Evolutionary conservation across 345 rosid species (phyloP).

Genomic region (Bretschneidera sinensis): DNA sequence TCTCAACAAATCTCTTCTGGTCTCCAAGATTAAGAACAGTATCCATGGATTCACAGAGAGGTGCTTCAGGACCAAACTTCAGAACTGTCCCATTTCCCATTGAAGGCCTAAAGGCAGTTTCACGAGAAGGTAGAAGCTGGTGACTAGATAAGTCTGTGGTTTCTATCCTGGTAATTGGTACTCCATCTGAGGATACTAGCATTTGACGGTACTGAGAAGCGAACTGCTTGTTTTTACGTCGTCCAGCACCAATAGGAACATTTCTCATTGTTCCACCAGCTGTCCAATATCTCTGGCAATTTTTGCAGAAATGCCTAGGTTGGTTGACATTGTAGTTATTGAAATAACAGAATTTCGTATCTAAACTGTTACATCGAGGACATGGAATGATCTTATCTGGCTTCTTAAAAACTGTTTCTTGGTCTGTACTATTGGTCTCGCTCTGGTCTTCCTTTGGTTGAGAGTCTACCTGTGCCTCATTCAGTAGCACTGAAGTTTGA

Average conservation of each 20-base stretch:
- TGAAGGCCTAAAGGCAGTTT: constrained; percentile 31
- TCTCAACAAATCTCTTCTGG: constrained; percentile 29
- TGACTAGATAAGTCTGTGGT: constrained; percentile 31
- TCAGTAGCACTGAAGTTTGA: constrained; percentile 10
- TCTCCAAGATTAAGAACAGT: constrained; percentile 49
- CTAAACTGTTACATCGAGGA: constrained; percentile 74
- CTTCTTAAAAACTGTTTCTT: constrained; percentile 48
- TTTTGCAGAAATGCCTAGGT: constrained; percentile 80
- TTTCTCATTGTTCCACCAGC: constrained; percentile 83
- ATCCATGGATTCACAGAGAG: constrained; percentile 54
- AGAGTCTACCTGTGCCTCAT: constrained; percentile 19
- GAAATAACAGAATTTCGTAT: constrained; percentile 76
- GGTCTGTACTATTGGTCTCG: constrained; percentile 23
- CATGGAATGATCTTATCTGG: constrained; percentile 73
- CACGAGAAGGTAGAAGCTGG: constrained; percentile 28
- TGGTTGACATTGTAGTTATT: constrained; percentile 80
- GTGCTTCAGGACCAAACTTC: constrained; percentile 55
- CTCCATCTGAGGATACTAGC: constrained; percentile 44
- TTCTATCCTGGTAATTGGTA: constrained; percentile 36
- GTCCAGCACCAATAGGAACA: constrained; percentile 76
- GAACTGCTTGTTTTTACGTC: constrained; percentile 67
- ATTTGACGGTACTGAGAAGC: constrained; percentile 58
- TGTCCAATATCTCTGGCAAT: constrained; percentile 86
- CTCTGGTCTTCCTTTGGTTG: constrained; percentile 26
- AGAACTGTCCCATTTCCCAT: constrained; percentile 41